Evolutionary conservation across 306 rosid genomes (phyloP).

Genomic region (Quercus rubra): DNA sequence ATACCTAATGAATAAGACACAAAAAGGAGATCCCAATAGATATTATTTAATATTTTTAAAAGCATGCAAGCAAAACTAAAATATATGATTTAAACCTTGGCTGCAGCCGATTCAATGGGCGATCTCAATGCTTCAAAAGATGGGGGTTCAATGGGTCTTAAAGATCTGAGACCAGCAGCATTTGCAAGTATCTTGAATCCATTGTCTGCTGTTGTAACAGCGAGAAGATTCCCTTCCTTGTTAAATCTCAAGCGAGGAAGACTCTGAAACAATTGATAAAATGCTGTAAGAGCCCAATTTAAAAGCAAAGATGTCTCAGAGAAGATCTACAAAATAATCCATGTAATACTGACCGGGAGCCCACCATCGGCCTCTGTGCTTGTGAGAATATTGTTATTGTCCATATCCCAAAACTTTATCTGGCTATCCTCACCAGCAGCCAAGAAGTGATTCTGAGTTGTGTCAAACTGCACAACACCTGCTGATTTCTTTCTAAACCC

Average conservation of each 20-base stretch:
- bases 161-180: conserved; percentile 57
- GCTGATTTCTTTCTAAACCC: conserved; percentile 78
- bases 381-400: conserved; percentile 38
- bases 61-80: conserved; percentile 19
- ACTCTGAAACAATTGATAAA: conserved; percentile 49
- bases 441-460: conserved; percentile 74
- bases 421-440: conserved; percentile 88
- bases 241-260: conserved; percentile 81
- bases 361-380: conserved; percentile 75
- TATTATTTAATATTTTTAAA: background rate
- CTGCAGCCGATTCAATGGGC: conserved; percentile 55
- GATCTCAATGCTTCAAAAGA: conserved; percentile 69
- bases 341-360: conserved; percentile 55
- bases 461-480: conserved; percentile 81
- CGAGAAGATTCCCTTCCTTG: conserved; percentile 86
- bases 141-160: conserved; percentile 53
- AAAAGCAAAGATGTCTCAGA: background rate
- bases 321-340: conserved; percentile 16
- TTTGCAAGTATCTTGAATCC: conserved; percentile 82
- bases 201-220: conserved; percentile 65
- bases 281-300: conserved; percentile 12
- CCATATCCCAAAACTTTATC: conserved; percentile 94
- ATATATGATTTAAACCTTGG: conserved; percentile 48
- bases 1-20: conserved; percentile 38
- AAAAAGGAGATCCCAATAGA: background rate